Evolutionary conservation across 768 basidiomycete species (phyloP).

Genomic region (Lentinula guzmanii): DNA sequence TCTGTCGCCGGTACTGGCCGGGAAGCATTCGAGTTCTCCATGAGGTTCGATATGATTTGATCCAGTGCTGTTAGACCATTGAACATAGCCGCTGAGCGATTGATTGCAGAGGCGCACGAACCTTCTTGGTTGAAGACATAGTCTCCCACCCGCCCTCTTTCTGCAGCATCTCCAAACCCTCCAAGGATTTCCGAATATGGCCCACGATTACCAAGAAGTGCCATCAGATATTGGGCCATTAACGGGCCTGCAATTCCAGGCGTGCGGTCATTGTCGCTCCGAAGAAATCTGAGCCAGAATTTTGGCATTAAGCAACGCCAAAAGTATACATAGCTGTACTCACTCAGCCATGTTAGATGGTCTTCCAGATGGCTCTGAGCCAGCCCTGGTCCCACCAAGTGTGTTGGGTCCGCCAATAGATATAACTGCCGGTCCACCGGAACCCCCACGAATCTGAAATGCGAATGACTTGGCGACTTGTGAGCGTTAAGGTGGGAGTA

Average conservation of each 20-base stretch:
- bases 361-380: constrained; percentile 20
- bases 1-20: constrained; percentile 84
- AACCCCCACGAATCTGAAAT: constrained; percentile 28
- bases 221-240: constrained; percentile 70
- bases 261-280: constrained; percentile 24
- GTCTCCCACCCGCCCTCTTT: constrained; percentile 72
- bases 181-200: constrained; percentile 33
- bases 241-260: constrained; percentile 49
- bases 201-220: constrained; percentile 49
- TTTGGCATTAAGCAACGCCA: not conserved
- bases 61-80: constrained; percentile 50
- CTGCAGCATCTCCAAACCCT: constrained; percentile 25
- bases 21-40: constrained; percentile 71
- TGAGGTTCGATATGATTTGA: constrained; percentile 80
- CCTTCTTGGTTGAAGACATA: constrained; percentile 93
- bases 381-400: constrained; percentile 7
- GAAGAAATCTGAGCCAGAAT: constrained; percentile 24
- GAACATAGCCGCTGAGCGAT: not conserved
- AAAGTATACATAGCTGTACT: constrained; percentile 13
- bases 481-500: not conserved
- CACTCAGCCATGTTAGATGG: constrained; percentile 50
- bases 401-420: constrained; percentile 29
- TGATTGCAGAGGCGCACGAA: constrained; percentile 19
- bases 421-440: constrained; percentile 23
- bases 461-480: constrained; percentile 12